A percentile compares a stretch with the other conserved stretches of the same genome.
Conservation (phyloP, 164 flowering plant species). For the Vitis riparia region DNA sequence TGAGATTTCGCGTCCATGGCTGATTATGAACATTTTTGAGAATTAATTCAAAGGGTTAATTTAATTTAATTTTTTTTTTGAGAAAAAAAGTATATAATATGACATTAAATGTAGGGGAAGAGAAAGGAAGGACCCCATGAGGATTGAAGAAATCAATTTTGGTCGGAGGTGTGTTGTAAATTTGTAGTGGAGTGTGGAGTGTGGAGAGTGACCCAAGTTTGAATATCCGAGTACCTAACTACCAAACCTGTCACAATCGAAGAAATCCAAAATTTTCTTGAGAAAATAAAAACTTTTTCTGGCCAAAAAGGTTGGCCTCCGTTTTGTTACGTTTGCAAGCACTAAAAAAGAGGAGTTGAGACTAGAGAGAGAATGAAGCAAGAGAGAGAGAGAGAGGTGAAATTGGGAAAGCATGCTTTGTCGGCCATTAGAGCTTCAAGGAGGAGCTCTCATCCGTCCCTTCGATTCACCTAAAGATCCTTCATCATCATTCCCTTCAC, state of each 20-base stretch:
- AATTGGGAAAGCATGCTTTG: conserved; percentile 37
- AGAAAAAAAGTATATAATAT: too few species aligned
- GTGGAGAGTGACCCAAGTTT: too few species aligned
- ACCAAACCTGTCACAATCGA: conserved; percentile 9
- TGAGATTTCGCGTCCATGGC: too few species aligned
- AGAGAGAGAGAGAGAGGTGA: conserved; percentile 19
- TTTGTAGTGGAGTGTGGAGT: too few species aligned
- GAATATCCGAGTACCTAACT: not conserved
- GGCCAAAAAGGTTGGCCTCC: conserved; percentile 1
- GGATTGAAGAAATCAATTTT: too few species aligned
- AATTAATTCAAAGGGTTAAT: too few species aligned
- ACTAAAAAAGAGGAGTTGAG: conserved; percentile 9
- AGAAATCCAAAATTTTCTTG: conserved; percentile 11
- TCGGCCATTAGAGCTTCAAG: conserved; percentile 64
- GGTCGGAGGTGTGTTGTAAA: too few species aligned
- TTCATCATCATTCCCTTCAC: not conserved
- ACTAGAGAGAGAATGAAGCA: conserved; percentile 4
- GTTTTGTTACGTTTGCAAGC: conserved; percentile 4
- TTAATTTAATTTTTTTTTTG: too few species aligned
- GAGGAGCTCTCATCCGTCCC: conserved; percentile 19
- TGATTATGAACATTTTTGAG: too few species aligned
- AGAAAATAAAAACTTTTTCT: conserved; percentile 5
- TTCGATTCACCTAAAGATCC: conserved; percentile 12
- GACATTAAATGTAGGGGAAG: too few species aligned
- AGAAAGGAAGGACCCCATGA: too few species aligned